A percentile compares a stretch with the other conserved stretches of the same genome.
These are phyloP conservation scores for Coix lacrymajobi DNA, from an alignment of 176 grass and related monocot species.

Conservation along the genomic window DNA sequence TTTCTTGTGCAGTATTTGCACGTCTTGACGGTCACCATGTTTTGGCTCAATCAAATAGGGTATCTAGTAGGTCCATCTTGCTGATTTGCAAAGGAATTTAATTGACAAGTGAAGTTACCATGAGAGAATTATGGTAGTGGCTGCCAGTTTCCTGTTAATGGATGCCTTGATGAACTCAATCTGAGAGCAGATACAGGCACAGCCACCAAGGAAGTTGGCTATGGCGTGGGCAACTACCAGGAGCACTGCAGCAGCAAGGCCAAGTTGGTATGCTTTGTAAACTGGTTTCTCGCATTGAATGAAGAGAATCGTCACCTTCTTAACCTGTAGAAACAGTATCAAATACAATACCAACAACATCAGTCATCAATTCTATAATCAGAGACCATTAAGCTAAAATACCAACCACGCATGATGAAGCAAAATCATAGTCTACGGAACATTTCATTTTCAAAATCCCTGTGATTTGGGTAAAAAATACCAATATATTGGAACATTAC, in stretches of 20 bases:
- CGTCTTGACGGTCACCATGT: neutral
- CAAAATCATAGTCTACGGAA: neutral
- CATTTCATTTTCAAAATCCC: neutral
- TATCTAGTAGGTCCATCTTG: neutral
- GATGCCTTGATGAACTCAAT: constrained; percentile 64
- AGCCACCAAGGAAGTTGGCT: constrained; percentile 72
- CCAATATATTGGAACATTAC: constrained; percentile 26
- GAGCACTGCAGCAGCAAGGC: constrained; percentile 65
- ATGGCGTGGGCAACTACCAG: constrained; percentile 65
- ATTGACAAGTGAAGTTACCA: constrained; percentile 46
- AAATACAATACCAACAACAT: neutral
- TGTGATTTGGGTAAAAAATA: neutral
- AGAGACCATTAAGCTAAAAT: neutral
- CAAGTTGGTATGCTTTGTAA: constrained; percentile 72
- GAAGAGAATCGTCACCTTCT: constrained; percentile 67
- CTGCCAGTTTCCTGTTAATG: constrained; percentile 68
- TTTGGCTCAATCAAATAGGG: neutral
- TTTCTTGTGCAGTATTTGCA: neutral
- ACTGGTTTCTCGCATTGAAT: constrained; percentile 83
- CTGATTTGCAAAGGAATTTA: neutral
- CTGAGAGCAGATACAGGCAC: constrained; percentile 79
- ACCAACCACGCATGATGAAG: neutral
- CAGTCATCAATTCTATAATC: constrained; percentile 3
- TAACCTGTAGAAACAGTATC: constrained; percentile 36
- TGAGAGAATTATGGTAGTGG: constrained; percentile 61